Conservation (phyloP, 2,329 filamentous ascomycete genomes). For the Arthrobotrys musiformis region DNA sequence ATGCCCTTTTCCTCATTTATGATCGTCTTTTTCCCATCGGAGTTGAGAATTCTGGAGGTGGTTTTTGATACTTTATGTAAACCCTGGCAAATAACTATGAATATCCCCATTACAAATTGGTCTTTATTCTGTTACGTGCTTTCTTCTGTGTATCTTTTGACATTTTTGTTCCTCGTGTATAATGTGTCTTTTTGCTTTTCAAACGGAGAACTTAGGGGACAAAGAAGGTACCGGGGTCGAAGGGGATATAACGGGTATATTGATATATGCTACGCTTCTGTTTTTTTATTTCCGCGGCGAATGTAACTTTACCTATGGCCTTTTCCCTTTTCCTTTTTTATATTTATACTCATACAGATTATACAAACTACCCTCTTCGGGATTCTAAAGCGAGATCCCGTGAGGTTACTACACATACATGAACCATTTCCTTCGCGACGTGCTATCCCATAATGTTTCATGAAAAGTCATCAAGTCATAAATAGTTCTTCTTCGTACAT, state of each 20-base stretch:
- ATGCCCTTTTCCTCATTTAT: neutral
- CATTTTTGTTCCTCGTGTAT: constrained; percentile 10
- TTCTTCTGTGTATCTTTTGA: constrained; percentile 17
- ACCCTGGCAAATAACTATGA: constrained; percentile 19
- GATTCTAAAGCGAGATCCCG: neutral
- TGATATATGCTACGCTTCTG: constrained; percentile 14
- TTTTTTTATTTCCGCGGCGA: constrained; percentile 11
- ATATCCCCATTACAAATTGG: neutral
- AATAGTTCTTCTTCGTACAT: neutral
- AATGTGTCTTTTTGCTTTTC: constrained; percentile 8
- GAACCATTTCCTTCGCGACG: neutral
- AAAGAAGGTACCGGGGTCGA: constrained; percentile 18
- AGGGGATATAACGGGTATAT: constrained; percentile 3
- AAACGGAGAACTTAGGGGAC: constrained; percentile 6
- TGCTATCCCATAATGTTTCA: neutral
- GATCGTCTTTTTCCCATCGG: constrained; percentile 23
- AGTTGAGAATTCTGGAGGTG: constrained; percentile 40
- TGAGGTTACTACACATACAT: neutral
- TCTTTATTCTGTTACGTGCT: neutral
- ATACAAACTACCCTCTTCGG: neutral
- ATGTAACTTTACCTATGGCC: constrained; percentile 38
- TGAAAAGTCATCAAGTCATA: neutral
- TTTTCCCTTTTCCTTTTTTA: constrained; percentile 2
- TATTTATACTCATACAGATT: constrained; percentile 15
- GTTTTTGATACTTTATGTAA: constrained; percentile 14